phyloP scores from a whole-genome alignment of 192 early-diverging fungal genomes.

The Coemansia sp. region DNA sequence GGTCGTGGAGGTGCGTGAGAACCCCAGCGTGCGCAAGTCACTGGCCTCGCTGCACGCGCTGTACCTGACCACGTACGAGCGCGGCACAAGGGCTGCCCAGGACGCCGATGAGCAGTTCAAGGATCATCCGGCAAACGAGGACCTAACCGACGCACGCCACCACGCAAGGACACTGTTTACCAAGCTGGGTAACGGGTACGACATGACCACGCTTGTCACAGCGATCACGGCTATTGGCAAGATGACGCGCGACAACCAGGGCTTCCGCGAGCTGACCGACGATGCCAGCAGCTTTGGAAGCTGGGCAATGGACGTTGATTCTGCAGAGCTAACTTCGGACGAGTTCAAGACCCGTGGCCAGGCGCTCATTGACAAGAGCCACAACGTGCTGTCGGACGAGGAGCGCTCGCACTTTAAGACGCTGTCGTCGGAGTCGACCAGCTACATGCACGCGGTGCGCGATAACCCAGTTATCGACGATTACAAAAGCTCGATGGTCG shows the following conservation, averaged over 20 bases:
- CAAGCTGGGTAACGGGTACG: constrained; percentile 38
- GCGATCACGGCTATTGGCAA: constrained; percentile 20
- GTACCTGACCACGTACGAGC: constrained; percentile 16
- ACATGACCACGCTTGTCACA: constrained; percentile 12
- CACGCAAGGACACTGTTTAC: constrained; percentile 28
- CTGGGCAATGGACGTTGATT: constrained; percentile 44
- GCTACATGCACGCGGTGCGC: constrained; percentile 30
- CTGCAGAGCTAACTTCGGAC: constrained; percentile 37
- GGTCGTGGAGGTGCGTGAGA: constrained; percentile 29
- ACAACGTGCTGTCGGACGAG: constrained; percentile 23
- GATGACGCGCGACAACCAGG: constrained; percentile 33
- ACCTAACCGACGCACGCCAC: constrained; percentile 14
- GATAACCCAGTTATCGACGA: constrained; percentile 32
- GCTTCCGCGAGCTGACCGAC: constrained; percentile 23
- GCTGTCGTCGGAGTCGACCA: constrained; percentile 18
- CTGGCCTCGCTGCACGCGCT: constrained; percentile 31
- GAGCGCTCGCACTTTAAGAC: constrained; percentile 24
- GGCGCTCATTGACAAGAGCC: constrained; percentile 26
- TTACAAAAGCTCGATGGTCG: constrained; percentile 29
- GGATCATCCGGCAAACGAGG: constrained; percentile 30
- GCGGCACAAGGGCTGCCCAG: constrained; percentile 4
- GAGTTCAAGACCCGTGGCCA: constrained; percentile 36
- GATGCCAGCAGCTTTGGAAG: constrained; percentile 27
- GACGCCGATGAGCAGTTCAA: constrained; percentile 13
- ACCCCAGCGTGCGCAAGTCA: constrained; percentile 20